A percentile compares a stretch with the other conserved stretches of the same genome.
Evolutionary conservation across 2,329 filamentous ascomycete species (phyloP).

Genomic region (Alternaria sp.): DNA sequence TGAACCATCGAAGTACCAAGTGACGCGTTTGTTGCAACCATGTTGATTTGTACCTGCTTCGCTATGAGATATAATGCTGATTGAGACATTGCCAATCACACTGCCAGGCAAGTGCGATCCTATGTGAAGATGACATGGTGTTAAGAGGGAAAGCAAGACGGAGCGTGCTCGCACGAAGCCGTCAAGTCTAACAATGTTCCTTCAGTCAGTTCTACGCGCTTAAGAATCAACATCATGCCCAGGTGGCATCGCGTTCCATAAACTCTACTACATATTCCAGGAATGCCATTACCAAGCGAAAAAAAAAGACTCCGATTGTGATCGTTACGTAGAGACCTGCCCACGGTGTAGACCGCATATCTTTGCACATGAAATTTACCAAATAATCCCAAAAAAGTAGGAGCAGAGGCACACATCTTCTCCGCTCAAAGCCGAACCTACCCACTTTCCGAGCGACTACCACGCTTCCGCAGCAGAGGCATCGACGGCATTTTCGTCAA

Average conservation of each 20-base stretch:
- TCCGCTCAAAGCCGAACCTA: background rate
- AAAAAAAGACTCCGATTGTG: background rate
- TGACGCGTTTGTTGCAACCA: background rate
- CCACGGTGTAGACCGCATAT: background rate
- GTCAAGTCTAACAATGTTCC: background rate
- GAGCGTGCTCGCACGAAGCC: too few relatives aligned
- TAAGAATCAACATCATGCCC: background rate
- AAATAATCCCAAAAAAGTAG: background rate
- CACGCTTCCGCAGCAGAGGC: slow-evolving; percentile 2
- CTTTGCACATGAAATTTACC: background rate
- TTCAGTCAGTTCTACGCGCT: background rate
- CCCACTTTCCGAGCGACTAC: background rate
- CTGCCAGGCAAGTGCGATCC: background rate
- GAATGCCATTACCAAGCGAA: background rate
- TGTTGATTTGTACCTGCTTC: background rate
- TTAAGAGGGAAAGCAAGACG: background rate
- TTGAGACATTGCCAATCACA: background rate
- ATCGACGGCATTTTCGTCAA: slow-evolving; percentile 12
- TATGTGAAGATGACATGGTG: background rate
- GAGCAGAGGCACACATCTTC: background rate
- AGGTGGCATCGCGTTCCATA: background rate
- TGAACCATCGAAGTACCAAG: background rate
- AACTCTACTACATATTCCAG: background rate
- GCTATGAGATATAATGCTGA: background rate
- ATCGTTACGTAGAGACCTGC: background rate